Evolutionary conservation across 2,329 filamentous ascomycete species (phyloP), one percentile per base, ranked within the genome.

Genomic region (Phaeophleospora eucalypticola): DNA sequence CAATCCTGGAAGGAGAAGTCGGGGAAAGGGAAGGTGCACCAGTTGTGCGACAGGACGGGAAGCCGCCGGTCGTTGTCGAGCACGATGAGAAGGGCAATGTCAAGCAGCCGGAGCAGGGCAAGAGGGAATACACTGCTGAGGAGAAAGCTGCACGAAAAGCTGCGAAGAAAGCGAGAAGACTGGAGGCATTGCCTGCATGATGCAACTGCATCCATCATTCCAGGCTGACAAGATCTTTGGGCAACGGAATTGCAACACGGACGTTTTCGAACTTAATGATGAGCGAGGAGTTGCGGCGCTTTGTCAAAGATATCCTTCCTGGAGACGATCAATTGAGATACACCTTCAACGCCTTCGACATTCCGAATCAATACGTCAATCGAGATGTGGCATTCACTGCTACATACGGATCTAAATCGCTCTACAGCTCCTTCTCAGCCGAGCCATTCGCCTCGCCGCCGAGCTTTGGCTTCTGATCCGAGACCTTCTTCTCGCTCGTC

Each of bases 401-500:
- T n/a, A n/a, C n/a, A n/a, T n/a, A n/a, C n/a, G n/a, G n/a, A 24
- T 19, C 36, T 39, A 16, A 8, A 20, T 21, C 7, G 12, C 12
- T 17, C 20, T 39, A 56, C 40, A 56, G 43, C 21, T 56, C 53
- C 46, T 56, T 53, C 27, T 52, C 44, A n/a, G 50, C 36, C 21
- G 18, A 15, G 9, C 36, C 48, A 27, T 35, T 43, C 20, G 43
- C 36, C 19, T 52, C 43, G 15, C 51, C 47, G 18, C 41, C 54
- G 17, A 51, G 38, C 41, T 58, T 51, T 10, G 54, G 39, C 44
- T 80, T 77, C 49, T 64, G 62, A 45, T 71, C 70, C 27, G 71
- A 62, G 16, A 75, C 68, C 63, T 79, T 80, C 58, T 75, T 74
- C 50, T 78, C 75, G 51, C 87, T 82, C 64, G 84, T 83, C 90